A percentile compares a stretch with the other conserved stretches of the same genome.
Conservation (phyloP, 2,329 filamentous ascomycete genomes). For the Coniochaeta sp. region DNA sequence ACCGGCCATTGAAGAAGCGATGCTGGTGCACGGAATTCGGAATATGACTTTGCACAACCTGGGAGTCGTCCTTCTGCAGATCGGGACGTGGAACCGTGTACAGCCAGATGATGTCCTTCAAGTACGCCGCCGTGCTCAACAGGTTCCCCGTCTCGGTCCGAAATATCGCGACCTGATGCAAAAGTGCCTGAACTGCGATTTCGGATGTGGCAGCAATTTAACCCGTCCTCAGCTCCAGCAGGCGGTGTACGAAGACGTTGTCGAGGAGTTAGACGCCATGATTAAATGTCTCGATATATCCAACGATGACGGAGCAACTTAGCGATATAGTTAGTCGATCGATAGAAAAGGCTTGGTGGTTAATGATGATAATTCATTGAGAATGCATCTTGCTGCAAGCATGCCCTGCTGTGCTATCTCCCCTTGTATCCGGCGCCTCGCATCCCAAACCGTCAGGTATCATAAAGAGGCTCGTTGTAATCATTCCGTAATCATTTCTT, state of each 20-base stretch:
- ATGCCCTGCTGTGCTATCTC: background rate
- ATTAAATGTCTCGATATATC: background rate
- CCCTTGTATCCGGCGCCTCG: conserved; percentile 1
- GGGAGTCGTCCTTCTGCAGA: conserved; percentile 18
- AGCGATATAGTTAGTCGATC: background rate
- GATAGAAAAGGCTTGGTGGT: background rate
- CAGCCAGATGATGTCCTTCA: conserved; percentile 13
- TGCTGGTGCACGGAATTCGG: conserved; percentile 10
- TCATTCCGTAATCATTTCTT: conserved; percentile 65
- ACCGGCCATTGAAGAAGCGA: conserved; percentile 7
- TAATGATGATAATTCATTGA: background rate
- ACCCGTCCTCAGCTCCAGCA: background rate
- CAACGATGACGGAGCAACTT: background rate
- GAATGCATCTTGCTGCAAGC: background rate
- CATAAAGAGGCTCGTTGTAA: background rate
- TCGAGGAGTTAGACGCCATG: background rate
- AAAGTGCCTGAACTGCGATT: conserved; percentile 1
- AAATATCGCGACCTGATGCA: background rate
- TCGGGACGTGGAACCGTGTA: conserved; percentile 14
- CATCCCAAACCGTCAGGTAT: background rate
- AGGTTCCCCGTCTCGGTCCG: background rate
- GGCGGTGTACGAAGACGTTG: background rate
- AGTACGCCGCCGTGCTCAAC: conserved; percentile 7
- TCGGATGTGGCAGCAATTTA: background rate
- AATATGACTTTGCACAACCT: conserved; percentile 18